Evolutionary conservation across 2,329 filamentous ascomycete genomes (phyloP), one percentile per base, ranked within the genome.

Genomic region (Arthroderma uncinatum): DNA sequence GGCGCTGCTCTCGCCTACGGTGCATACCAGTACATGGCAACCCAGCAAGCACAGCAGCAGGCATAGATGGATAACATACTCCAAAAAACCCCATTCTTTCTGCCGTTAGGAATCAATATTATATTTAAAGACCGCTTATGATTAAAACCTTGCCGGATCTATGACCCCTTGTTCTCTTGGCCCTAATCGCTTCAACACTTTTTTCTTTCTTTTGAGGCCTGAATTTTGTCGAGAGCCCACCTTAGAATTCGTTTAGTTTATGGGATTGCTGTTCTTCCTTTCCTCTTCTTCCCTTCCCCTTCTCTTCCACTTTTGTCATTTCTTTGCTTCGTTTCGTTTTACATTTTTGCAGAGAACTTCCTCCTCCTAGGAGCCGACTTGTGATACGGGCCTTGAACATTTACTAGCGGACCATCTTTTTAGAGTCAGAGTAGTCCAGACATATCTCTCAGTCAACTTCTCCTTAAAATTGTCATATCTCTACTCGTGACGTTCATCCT

Each of bases 1-100:
- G 89, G 89, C 66, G 91, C 85, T 64, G 78, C 83, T 53, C 72
- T 83, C 61, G 89, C 88, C 62, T 97, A 89, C 76, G 81, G 81
- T 65, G 87, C 81, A 66, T 96, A 92, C 80, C 85, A 91, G 74
- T 95, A 93, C 78, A 73, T 94, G 66, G 57, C 55, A 47, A 58
- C 56, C 14, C 55, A 54, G 10, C 54, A 60, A 36, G 47, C 56
- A 56, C 57, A 60, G 37, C 47, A 48, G 23, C 47, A 50, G 47
- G 47, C 47, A 33, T 50, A 50, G 52, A 59, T 9, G 19, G 23
- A 25, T 12, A 9, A 25, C 12, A 23, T 37, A 30, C 30, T 52
- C 36, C 39, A 36, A n/a, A n/a, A n/a, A n/a, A 30, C n/a, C 21
- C 34, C 2, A 25, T 9, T 39, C 10, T 37, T 34, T 39, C 36